Base-by-base conservation (phyloP, 306 rosid species). In the Lupinus albus region DNA sequence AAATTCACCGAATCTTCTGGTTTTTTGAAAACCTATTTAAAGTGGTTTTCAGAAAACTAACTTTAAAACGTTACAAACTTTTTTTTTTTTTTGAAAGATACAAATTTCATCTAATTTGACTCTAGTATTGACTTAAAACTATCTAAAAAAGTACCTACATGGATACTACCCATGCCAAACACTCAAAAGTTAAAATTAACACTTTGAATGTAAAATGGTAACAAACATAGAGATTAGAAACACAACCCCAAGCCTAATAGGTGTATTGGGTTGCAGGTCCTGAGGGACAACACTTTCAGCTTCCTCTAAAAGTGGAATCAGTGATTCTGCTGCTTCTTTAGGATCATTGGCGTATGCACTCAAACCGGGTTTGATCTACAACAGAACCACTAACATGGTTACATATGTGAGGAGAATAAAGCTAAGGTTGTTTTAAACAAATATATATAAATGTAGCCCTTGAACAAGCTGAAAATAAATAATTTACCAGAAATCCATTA, bases 171-270 rank as follows among this genome's bases (percentile, higher is more conserved):
- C 6, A 33, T 25, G 4, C 4, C 4, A 1, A 57, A 3, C 9
- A 32, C 10, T 28, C n/a, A n/a, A 11, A 6, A 56, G 30, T n/a
- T n/a, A n/a, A n/a, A n/a, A 1, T 49, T 6, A 49, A 49, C 11
- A 15, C 55, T 41, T 11, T 15, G 4, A 2, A 16, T 15, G 1
- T 5, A 50, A 8, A 0, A 2, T 7, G 25, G 56, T 15, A 7
- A 17, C 11, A 39, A 5, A 11, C 0, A 18, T 11, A 61, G 33
- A 11, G 10, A 15, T 38, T 1, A 51, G 57, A 3, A n/a, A 48
- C 16, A 67, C 82, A 11, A 84, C 88, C 76, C 89, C 93, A 71
- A 87, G 86, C 21, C 87, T 82, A 75, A 84, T 84, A 5, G 89
- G 93, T 16, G 93, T 84, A 21, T 49, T 75, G 17, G 73, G n/a